Percentiles rank a stretch among this genome's conserved stretches.
Evolutionary conservation across 495 filamentous ascomycete species (phyloP).

Genomic region (Talaromyces wortmannii): DNA sequence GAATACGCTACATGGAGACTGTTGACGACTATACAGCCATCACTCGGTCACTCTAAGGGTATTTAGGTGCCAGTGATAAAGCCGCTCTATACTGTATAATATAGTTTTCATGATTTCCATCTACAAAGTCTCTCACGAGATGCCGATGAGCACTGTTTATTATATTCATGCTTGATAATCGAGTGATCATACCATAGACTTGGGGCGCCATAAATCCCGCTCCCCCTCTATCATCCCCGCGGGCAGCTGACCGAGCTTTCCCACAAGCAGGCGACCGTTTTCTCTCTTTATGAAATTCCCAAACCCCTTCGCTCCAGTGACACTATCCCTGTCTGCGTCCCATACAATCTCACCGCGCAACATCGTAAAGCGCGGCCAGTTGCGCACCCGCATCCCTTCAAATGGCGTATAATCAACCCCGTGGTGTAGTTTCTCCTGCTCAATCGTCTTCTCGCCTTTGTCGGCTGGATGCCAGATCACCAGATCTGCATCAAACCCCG

Average conservation of each 20-base stretch:
- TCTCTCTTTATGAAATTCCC: not conserved
- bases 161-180: not conserved
- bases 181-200: not conserved
- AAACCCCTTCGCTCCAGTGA: not conserved
- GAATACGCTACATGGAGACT: not conserved
- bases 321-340: slow-evolving; percentile 16
- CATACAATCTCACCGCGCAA: slow-evolving; percentile 52
- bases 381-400: slow-evolving; percentile 45
- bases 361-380: slow-evolving; percentile 58
- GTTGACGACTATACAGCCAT: not conserved
- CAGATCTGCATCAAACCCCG: slow-evolving; percentile 44
- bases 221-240: not conserved
- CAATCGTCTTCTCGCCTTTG: slow-evolving; percentile 4
- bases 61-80: not conserved
- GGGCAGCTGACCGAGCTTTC: not conserved
- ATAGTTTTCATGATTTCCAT: not conserved
- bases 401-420: slow-evolving; percentile 56
- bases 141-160: not conserved
- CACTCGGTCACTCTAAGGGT: not conserved
- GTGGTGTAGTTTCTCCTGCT: slow-evolving; percentile 42
- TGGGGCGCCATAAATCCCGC: not conserved
- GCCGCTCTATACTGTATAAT: not conserved
- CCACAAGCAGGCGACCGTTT: not conserved
- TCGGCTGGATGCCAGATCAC: slow-evolving; percentile 33
- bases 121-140: not conserved